phyloP scores from a whole-genome alignment of 2,329 filamentous ascomycete genomes.

The Neophaeococcomyces aloes region DNA sequence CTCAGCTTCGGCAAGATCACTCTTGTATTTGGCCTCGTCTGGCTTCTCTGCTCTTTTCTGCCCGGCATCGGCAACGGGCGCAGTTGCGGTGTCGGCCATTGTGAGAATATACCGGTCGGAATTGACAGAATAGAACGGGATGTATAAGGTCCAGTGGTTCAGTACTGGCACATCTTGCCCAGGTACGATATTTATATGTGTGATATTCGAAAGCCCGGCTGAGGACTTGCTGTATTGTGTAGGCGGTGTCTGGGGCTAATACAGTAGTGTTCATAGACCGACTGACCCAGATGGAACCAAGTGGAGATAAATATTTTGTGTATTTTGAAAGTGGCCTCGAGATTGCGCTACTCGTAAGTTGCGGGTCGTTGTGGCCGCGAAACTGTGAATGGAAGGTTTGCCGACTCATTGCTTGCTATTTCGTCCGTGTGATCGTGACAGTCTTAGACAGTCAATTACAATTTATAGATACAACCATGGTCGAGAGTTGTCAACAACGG shows the following conservation, averaged over 20 bases:
- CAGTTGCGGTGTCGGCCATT: conserved; percentile 29
- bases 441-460: too few species aligned
- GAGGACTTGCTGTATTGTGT: neutral
- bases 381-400: neutral
- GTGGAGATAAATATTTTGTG: conserved; percentile 8
- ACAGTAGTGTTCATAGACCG: neutral
- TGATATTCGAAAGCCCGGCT: neutral
- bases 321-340: neutral
- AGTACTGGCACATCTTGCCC: conserved; percentile 3
- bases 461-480: too few species aligned
- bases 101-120: conserved; percentile 9
- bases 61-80: conserved; percentile 28
- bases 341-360: too few species aligned
- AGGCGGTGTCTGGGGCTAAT: neutral
- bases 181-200: neutral
- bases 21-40: conserved; percentile 75
- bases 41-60: conserved; percentile 65
- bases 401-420: neutral
- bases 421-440: too few species aligned
- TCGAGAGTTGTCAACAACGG: too few species aligned
- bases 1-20: conserved; percentile 66
- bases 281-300: too few species aligned
- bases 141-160: neutral
- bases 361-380: too few species aligned
- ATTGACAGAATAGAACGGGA: neutral